A percentile compares a stretch with the other conserved stretches of the same genome.
Evolutionary conservation across 2,329 filamentous ascomycete species (phyloP).

Genomic region (Phaeoacremonium minimum): DNA sequence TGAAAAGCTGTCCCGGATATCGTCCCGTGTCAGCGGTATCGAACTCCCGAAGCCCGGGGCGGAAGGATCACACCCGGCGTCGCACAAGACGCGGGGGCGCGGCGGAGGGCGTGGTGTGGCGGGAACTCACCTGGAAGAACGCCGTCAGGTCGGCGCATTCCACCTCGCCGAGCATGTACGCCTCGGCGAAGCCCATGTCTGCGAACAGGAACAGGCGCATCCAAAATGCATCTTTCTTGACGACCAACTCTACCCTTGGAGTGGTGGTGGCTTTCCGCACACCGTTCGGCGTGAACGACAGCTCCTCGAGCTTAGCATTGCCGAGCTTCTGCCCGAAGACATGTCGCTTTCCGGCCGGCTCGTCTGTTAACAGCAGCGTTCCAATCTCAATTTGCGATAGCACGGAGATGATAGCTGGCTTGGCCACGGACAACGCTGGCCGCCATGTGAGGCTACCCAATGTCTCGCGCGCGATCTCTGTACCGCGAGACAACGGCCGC

Average conservation of each 20-base stretch:
- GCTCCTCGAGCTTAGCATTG: slow-evolving; percentile 24
- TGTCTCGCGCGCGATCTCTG: slow-evolving; percentile 33
- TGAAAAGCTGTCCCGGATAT: slow-evolving; percentile 53
- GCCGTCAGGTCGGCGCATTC: slow-evolving; percentile 61
- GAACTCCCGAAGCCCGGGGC: too few relatives aligned
- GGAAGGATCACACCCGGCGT: too few relatives aligned
- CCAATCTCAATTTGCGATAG: slow-evolving; percentile 42
- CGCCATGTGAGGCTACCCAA: slow-evolving; percentile 42
- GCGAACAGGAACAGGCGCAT: slow-evolving; percentile 63
- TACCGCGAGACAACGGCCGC: slow-evolving; percentile 30
- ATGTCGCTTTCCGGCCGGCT: slow-evolving; percentile 33
- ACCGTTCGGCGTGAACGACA: slow-evolving; percentile 27
- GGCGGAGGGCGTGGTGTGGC: too few relatives aligned
- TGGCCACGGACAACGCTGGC: slow-evolving; percentile 40
- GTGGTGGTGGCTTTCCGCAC: slow-evolving; percentile 31
- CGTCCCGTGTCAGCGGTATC: slow-evolving; percentile 6
- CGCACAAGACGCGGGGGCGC: neutral
- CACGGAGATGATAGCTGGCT: slow-evolving; percentile 37
- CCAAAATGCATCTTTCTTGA: slow-evolving; percentile 67
- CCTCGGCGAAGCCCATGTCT: slow-evolving; percentile 72
- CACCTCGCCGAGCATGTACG: slow-evolving; percentile 70
- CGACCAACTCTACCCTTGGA: slow-evolving; percentile 48
- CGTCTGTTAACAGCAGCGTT: slow-evolving; percentile 43
- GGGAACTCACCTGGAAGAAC: slow-evolving; percentile 62
- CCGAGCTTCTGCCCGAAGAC: slow-evolving; percentile 42